Conservation (phyloP, 73 alveolate species). For the Paramecium sonneborni region DNA sequence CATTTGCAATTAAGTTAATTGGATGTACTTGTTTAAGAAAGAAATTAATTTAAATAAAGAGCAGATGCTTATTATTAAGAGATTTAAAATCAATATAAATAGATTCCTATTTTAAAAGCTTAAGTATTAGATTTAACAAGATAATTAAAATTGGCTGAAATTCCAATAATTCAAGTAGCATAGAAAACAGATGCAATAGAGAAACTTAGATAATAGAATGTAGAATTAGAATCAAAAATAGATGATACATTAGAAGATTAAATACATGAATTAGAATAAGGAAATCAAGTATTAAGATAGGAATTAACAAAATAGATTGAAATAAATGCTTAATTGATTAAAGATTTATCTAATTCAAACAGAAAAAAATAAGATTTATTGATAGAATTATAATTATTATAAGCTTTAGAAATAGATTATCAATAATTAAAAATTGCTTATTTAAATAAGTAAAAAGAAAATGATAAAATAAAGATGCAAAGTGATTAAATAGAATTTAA, state of each 20-base stretch:
- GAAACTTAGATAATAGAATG: not conserved
- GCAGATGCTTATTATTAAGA: constrained; percentile 6
- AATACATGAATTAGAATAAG: not conserved
- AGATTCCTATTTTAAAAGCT: not conserved
- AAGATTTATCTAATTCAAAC: not conserved
- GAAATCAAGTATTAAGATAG: not conserved
- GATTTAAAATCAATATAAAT: not conserved
- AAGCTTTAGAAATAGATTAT: constrained; percentile 2
- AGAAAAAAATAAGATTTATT: constrained; percentile 13
- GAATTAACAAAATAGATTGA: constrained; percentile 14
- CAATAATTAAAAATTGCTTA: not conserved
- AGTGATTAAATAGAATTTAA: too few relatives aligned
- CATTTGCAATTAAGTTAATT: not conserved
- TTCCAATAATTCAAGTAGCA: not conserved
- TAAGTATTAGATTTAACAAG: not conserved
- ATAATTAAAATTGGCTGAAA: not conserved
- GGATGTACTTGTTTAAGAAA: not conserved
- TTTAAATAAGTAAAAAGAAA: not conserved
- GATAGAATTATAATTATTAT: not conserved
- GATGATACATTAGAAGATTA: constrained; percentile 13
- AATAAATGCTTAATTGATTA: not conserved
- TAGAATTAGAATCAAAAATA: constrained; percentile 4
- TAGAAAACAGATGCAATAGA: not conserved
- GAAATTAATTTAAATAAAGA: constrained; percentile 6
- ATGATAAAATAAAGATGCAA: not conserved